Conservation (phyloP, 352 stramenopile genomes). For the Pythium inflatum region DNA sequence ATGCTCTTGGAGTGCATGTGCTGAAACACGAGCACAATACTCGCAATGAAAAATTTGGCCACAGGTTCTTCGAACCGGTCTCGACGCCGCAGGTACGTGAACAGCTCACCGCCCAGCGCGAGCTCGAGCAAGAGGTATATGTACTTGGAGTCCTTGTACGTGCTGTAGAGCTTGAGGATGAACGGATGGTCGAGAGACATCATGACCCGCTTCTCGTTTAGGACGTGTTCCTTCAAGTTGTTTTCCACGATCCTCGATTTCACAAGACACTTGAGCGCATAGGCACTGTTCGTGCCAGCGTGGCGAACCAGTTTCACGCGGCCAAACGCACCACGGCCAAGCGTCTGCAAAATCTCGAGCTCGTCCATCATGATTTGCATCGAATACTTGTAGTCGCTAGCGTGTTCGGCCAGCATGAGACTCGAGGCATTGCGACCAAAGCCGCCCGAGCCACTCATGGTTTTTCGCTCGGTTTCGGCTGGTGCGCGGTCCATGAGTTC, state of each 20-base stretch:
- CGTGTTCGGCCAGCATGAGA: constrained; percentile 41
- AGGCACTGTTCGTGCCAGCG: constrained; percentile 63
- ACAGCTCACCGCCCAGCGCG: constrained; percentile 91
- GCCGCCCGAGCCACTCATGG: constrained; percentile 6
- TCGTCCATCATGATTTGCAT: constrained; percentile 75
- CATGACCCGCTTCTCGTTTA: constrained; percentile 93
- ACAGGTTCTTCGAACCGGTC: constrained; percentile 79
- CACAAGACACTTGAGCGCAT: constrained; percentile 93
- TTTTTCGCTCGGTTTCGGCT: constrained; percentile 28
- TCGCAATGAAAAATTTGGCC: constrained; percentile 87
- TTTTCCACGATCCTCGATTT: constrained; percentile 92
- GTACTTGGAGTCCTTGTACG: constrained; percentile 90
- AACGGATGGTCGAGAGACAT: constrained; percentile 89
- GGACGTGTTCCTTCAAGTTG: constrained; percentile 90
- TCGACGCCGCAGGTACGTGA: constrained; percentile 85
- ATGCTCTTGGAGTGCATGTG: constrained; percentile 91
- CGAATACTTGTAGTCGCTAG: constrained; percentile 70
- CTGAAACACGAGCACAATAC: constrained; percentile 90
- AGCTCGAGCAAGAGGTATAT: constrained; percentile 94
- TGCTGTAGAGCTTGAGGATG: constrained; percentile 90
- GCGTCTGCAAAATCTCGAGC: constrained; percentile 74
- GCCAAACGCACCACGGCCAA: constrained; percentile 87
- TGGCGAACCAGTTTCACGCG: constrained; percentile 89
- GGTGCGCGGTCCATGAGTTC: constrained; percentile 80
- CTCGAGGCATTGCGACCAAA: constrained; percentile 41